Percentiles rank a stretch among this genome's conserved stretches.
These are phyloP conservation scores for Saccharomycopsis capsularis DNA, from an alignment of 805 yeast species.

Conservation along the genomic window DNA sequence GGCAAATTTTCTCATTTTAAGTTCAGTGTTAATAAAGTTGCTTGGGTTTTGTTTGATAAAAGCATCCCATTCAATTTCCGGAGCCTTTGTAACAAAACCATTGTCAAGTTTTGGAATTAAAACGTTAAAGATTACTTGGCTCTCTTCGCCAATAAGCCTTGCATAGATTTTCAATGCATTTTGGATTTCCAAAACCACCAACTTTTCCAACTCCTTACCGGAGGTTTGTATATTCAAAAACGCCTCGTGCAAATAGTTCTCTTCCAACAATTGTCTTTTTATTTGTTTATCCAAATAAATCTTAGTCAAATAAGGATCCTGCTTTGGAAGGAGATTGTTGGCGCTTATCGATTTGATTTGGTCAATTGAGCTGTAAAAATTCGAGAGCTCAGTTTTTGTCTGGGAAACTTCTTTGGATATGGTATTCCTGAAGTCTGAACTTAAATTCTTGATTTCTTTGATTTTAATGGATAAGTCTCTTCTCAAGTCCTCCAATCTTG, in stretches of 20 bases:
- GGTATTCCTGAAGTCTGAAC: conserved; percentile 77
- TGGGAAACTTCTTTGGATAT: conserved; percentile 62
- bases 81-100: conserved; percentile 70
- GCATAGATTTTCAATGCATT: conserved; percentile 70
- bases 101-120: conserved; percentile 58
- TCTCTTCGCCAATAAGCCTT: conserved; percentile 62
- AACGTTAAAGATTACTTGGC: conserved; percentile 60
- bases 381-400: conserved; percentile 50
- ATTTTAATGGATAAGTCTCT: conserved; percentile 78
- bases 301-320: conserved; percentile 80
- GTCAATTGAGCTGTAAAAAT: conserved; percentile 57
- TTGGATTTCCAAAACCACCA: conserved; percentile 82
- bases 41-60: conserved; percentile 61
- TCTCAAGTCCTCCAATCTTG: conserved; percentile 52
- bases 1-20: conserved; percentile 52
- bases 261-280: conserved; percentile 71
- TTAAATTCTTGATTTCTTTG: conserved; percentile 75
- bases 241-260: conserved; percentile 82
- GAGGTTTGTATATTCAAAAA: conserved; percentile 79
- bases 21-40: conserved; percentile 54
- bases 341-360: conserved; percentile 42
- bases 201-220: conserved; percentile 82
- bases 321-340: conserved; percentile 42
- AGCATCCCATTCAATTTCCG: conserved; percentile 83
- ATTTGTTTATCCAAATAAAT: conserved; percentile 68